phyloP scores from a whole-genome alignment of 352 stramenopile genomes.

The Phytophthora ohioensis region DNA sequence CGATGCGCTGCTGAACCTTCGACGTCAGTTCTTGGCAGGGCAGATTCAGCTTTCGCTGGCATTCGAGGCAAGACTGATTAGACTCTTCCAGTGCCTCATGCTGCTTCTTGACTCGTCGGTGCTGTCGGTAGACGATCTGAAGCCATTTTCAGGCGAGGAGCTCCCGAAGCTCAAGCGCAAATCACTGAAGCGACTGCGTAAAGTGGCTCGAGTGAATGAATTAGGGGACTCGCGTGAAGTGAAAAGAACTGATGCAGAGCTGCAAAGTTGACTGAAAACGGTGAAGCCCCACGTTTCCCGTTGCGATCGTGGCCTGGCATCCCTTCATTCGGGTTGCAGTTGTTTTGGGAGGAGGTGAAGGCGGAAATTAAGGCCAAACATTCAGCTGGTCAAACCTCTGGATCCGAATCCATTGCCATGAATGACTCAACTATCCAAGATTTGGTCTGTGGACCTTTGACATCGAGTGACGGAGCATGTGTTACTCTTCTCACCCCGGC shows the following conservation, averaged over 20 bases:
- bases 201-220: constrained; percentile 64
- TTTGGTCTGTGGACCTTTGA: no score
- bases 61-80: constrained; percentile 66
- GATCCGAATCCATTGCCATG: no score
- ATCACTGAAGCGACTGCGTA: constrained; percentile 74
- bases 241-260: constrained; percentile 52
- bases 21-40: constrained; percentile 43
- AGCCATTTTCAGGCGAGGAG: constrained; percentile 54
- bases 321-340: constrained; percentile 49
- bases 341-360: constrained; percentile 36
- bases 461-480: no score
- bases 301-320: constrained; percentile 61
- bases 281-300: constrained; percentile 62
- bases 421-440: no score
- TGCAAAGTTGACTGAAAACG: constrained; percentile 49
- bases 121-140: constrained; percentile 67
- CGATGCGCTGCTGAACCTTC: constrained; percentile 36
- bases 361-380: constrained; percentile 32
- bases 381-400: no score
- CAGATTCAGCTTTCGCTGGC: constrained; percentile 40
- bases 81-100: constrained; percentile 52
- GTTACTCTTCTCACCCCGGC: constrained; percentile 64
- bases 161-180: constrained; percentile 70
- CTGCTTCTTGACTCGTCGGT: constrained; percentile 68
- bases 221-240: constrained; percentile 64